These are phyloP conservation scores for Zopfia rhizophila DNA, from an alignment of 2,329 filamentous ascomycete genomes.

Conservation along the genomic window DNA sequence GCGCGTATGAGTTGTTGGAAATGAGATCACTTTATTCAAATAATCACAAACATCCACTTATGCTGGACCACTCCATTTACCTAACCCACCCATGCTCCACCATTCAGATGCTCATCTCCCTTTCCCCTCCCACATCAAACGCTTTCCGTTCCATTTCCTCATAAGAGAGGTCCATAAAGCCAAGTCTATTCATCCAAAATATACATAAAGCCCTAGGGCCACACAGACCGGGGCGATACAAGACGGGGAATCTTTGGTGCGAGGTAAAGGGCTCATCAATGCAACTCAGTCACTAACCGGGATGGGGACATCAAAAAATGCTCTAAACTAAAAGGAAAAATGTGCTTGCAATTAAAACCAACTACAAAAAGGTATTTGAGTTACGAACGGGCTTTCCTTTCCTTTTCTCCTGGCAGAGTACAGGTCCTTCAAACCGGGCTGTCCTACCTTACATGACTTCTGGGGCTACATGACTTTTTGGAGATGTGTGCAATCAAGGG, in stretches of 20 bases:
- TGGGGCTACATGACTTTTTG: slow-evolving; percentile 34
- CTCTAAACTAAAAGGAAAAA: not conserved
- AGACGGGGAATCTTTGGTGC: not conserved
- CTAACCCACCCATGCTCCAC: no score
- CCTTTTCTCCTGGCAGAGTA: no score
- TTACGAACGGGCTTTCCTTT: not conserved
- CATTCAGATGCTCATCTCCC: no score
- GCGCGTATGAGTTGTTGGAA: no score
- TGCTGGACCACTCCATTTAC: no score
- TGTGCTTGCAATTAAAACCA: not conserved
- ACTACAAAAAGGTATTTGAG: not conserved
- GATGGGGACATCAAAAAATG: not conserved
- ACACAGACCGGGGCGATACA: not conserved
- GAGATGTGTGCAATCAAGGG: slow-evolving; percentile 23
- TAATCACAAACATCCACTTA: no score
- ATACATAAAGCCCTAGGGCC: no score
- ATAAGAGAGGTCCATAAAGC: no score
- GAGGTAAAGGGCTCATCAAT: not conserved
- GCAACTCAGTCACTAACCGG: not conserved
- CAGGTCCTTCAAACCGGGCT: not conserved
- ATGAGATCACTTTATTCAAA: no score
- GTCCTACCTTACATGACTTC: slow-evolving; percentile 31
- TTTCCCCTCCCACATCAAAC: no score
- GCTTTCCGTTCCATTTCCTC: no score
- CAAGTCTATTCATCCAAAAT: no score